Evolutionary conservation across 257 asterid genomes (phyloP), one percentile per base, ranked within the genome.

Genomic region (Solanum chilense): DNA sequence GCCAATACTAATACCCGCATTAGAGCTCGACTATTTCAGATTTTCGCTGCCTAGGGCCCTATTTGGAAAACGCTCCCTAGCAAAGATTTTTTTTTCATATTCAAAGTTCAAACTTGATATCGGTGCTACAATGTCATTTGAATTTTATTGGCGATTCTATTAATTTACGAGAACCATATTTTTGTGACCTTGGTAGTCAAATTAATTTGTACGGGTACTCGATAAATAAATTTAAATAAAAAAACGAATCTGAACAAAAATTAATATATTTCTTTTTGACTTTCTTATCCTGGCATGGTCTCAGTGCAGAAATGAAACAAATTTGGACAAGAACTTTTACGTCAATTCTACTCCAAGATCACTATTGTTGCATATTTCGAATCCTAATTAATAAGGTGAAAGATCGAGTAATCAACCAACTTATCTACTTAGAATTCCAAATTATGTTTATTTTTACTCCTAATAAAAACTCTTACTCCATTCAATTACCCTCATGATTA

Each of bases 281-380:
- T 78, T 15, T 78, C 62, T 58, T 15, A 3, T 45, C 9, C 10
- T 75, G 41, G 33, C 68, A 29, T 80, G n/a, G 44, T 29, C 9
- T 47, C 15, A 3, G 12, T 29, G 29, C 18, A 16, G 64, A 5
- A 42, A 80, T 80, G 23, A 47, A 80, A 80, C 29, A 18, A 80
- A 52, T 80, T 49, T 80, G 85, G 44, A 80, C 69, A 31, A 47
- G 85, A 49, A 29, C 85, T 5, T 68, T 80, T 29, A 29, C 85
- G 68, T 80, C 85, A 80, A 35, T 29, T 47, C 66, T 47, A 80
- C 42, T 47, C 69, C 18, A 80, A 47, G 29, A 16, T 78, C 13
- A 56, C 12, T 18, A 56, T 20, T 56, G 64, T 56, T 56, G 64
- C 64, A 56, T 7, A 56, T 56, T 56, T 52, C 10, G 10, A 52